Conservation (phyloP, 2,329 filamentous ascomycete genomes). For the Aureobasidium sp. region DNA sequence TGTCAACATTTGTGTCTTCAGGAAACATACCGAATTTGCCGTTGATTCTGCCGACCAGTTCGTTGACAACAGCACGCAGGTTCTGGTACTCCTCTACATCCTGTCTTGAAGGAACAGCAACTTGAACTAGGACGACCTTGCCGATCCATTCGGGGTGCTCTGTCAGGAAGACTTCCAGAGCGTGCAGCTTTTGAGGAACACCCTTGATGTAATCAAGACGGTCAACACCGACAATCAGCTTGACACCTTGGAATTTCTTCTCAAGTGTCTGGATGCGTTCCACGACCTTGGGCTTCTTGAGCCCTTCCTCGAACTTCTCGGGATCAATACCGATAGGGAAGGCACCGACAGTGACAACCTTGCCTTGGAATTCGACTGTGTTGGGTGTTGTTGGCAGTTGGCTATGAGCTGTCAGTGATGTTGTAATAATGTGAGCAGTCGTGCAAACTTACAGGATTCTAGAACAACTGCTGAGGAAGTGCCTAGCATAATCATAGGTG, state of each 20-base stretch:
- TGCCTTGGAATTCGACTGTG: constrained; percentile 82
- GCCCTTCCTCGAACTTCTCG: constrained; percentile 85
- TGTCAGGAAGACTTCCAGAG: constrained; percentile 90
- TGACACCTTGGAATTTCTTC: constrained; percentile 90
- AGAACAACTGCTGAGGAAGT: constrained; percentile 95
- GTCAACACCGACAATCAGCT: constrained; percentile 94
- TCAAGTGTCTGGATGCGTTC: constrained; percentile 77
- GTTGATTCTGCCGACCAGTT: constrained; percentile 93
- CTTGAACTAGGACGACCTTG: constrained; percentile 91
- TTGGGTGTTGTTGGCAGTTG: constrained; percentile 77
- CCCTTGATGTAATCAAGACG: constrained; percentile 98
- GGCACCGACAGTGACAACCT: constrained; percentile 82
- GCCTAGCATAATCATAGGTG: constrained; percentile 96
- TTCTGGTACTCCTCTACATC: constrained; percentile 99
- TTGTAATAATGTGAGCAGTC: constrained; percentile 3
- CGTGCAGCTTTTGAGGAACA: constrained; percentile 93
- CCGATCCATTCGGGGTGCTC: constrained; percentile 98
- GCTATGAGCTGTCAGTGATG: constrained; percentile 24
- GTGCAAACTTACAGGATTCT: constrained; percentile 61
- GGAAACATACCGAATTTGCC: constrained; percentile 65
- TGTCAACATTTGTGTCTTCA: constrained; percentile 4
- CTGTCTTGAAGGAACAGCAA: constrained; percentile 87
- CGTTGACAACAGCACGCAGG: constrained; percentile 87
- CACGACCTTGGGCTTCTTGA: constrained; percentile 77
- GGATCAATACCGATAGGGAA: constrained; percentile 98